phyloP scores from a whole-genome alignment of 164 flowering plant genomes.

The Sedum album region DNA sequence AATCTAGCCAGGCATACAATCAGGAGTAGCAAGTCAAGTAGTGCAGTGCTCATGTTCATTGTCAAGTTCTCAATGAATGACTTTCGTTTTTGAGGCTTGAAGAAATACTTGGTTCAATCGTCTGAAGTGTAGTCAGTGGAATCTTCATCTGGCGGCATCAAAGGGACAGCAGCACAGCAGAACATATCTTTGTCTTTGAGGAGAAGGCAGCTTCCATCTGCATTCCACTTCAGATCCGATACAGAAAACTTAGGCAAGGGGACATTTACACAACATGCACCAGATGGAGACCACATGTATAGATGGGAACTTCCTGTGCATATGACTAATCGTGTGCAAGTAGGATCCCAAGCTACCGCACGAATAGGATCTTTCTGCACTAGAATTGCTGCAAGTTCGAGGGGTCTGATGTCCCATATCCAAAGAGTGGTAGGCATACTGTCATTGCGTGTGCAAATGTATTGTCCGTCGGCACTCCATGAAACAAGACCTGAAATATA shows the following conservation, averaged over 20 bases:
- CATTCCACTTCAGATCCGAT: conserved; percentile 76
- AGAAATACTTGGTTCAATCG: not conserved
- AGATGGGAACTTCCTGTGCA: conserved; percentile 86
- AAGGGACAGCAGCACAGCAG: conserved; percentile 76
- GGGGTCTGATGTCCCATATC: conserved; percentile 80
- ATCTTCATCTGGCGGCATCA: conserved; percentile 34
- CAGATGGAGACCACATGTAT: conserved; percentile 95
- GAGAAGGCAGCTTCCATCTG: conserved; percentile 78
- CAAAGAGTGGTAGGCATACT: conserved; percentile 86
- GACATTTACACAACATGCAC: conserved; percentile 23
- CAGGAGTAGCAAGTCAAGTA: not conserved
- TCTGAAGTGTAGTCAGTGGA: conserved; percentile 43
- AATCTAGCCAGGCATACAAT: not conserved
- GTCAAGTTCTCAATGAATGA: not conserved
- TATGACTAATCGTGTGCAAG: conserved; percentile 66
- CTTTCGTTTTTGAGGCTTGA: not conserved
- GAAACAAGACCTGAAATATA: conserved; percentile 59
- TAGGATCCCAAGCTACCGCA: conserved; percentile 92
- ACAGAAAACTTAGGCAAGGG: conserved; percentile 66
- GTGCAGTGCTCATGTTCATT: too few species aligned
- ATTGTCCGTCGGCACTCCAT: conserved; percentile 88
- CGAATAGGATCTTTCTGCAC: conserved; percentile 84
- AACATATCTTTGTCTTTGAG: conserved; percentile 75
- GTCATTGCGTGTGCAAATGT: conserved; percentile 84
- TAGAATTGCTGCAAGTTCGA: conserved; percentile 79